These are phyloP conservation scores for Arxiozyma slooffiae DNA, from an alignment of 1,139 yeast species.

Conservation along the genomic window DNA sequence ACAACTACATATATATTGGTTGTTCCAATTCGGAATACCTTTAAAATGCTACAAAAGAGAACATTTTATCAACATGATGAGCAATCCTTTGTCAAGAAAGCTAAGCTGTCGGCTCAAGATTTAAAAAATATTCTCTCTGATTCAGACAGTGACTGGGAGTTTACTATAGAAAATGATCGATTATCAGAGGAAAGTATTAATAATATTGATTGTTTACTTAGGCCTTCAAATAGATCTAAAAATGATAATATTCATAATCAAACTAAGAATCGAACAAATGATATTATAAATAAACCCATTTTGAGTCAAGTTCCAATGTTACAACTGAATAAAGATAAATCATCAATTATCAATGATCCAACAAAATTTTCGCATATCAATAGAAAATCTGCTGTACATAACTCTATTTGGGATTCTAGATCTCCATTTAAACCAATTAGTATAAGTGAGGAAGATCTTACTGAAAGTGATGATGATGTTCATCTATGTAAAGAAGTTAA, in stretches of 20 bases:
- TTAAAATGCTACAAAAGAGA: not conserved
- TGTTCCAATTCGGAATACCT: not conserved
- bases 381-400: too few relatives aligned
- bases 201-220: not conserved
- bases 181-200: not conserved
- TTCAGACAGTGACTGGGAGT: slow-evolving; percentile 23
- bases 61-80: not conserved
- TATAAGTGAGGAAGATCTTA: not conserved
- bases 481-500: not conserved
- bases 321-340: not conserved
- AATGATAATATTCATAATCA: not conserved
- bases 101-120: slow-evolving; percentile 6
- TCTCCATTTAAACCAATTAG: slow-evolving; percentile 1
- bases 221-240: slow-evolving; percentile 1
- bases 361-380: not conserved
- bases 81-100: slow-evolving; percentile 3
- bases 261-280: not conserved
- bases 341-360: not conserved
- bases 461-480: not conserved
- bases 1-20: not conserved
- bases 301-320: not conserved
- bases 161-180: not conserved
- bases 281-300: not conserved
- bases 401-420: not conserved
- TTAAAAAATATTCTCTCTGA: slow-evolving; percentile 12